Conservation (phyloP, 2,329 filamentous ascomycete species). For the Cylindrodendrum hubeiense region DNA sequence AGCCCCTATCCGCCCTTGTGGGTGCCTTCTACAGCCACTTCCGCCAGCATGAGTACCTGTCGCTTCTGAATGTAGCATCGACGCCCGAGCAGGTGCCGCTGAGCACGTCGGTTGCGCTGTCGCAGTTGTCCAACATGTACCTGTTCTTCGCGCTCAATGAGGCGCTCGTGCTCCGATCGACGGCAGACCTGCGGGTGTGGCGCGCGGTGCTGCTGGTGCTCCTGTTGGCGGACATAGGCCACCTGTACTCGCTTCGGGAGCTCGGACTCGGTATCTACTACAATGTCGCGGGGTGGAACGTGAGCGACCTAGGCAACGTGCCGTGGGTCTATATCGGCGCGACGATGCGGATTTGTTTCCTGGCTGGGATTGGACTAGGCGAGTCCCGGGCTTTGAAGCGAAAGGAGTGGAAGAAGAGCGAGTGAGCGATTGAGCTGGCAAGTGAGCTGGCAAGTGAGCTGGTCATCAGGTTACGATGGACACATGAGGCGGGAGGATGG, state of each 20-base stretch:
- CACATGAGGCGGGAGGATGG: not conserved
- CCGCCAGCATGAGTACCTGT: slow-evolving; percentile 68
- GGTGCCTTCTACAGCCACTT: slow-evolving; percentile 67
- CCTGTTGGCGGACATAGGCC: slow-evolving; percentile 81
- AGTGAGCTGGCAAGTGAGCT: not conserved
- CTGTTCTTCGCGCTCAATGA: slow-evolving; percentile 83
- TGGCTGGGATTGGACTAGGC: slow-evolving; percentile 67
- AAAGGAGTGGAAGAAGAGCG: slow-evolving; percentile 39
- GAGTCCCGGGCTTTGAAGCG: slow-evolving; percentile 41
- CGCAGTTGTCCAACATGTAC: slow-evolving; percentile 84
- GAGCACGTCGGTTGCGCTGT: slow-evolving; percentile 75
- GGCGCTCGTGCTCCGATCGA: slow-evolving; percentile 78
- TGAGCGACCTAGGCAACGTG: slow-evolving; percentile 76
- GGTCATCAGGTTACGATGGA: slow-evolving; percentile 8
- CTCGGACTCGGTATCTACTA: slow-evolving; percentile 75
- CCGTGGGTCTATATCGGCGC: slow-evolving; percentile 78
- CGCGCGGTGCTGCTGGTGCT: slow-evolving; percentile 73
- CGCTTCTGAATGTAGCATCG: slow-evolving; percentile 70
- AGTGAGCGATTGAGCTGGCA: not conserved
- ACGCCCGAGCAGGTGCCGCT: slow-evolving; percentile 61
- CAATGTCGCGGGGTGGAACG: slow-evolving; percentile 72
- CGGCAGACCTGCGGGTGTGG: slow-evolving; percentile 78
- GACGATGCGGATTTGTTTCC: slow-evolving; percentile 68
- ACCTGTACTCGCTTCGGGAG: slow-evolving; percentile 74
- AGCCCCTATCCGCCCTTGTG: slow-evolving; percentile 67